Evolutionary conservation across 371 early-diverging fungal species (phyloP).

Genomic region (Cokeromyces recurvatus): DNA sequence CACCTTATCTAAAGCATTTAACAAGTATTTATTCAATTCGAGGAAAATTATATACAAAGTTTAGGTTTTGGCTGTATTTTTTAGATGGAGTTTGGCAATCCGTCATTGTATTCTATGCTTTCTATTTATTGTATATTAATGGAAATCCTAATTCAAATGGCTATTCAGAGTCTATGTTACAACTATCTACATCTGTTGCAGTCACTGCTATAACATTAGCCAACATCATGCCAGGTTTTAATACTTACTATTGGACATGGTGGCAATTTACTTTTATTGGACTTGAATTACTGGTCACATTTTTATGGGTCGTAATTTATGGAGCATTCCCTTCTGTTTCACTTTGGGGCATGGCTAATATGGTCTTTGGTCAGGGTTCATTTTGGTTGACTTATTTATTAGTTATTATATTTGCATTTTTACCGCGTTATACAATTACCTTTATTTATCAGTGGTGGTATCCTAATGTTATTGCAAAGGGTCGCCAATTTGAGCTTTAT

Average conservation of each 20-base stretch:
- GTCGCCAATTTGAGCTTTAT: constrained; percentile 53
- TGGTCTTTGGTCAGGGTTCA: constrained; percentile 52
- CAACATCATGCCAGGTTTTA: constrained; percentile 68
- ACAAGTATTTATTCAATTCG: constrained; percentile 61
- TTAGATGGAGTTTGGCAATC: constrained; percentile 73
- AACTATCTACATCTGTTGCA: constrained; percentile 60
- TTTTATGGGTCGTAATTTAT: constrained; percentile 58
- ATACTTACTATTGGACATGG: constrained; percentile 77
- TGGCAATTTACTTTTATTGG: constrained; percentile 47
- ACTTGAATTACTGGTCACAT: constrained; percentile 41
- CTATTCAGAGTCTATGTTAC: constrained; percentile 32
- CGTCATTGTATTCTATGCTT: constrained; percentile 58
- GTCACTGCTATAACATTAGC: constrained; percentile 64
- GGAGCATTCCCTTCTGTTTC: constrained; percentile 42
- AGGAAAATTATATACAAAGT: constrained; percentile 53
- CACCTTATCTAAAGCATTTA: constrained; percentile 52
- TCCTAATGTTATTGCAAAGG: constrained; percentile 70
- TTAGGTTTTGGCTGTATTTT: constrained; percentile 61
- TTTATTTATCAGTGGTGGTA: constrained; percentile 61
- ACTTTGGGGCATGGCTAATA: constrained; percentile 57
- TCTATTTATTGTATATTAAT: constrained; percentile 41
- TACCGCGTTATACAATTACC: constrained; percentile 59
- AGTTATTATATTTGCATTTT: constrained; percentile 52
- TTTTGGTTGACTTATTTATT: constrained; percentile 73
- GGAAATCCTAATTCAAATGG: constrained; percentile 39